phyloP scores from a whole-genome alignment of 73 alveolate genomes.

The Uronychia setigera region DNA sequence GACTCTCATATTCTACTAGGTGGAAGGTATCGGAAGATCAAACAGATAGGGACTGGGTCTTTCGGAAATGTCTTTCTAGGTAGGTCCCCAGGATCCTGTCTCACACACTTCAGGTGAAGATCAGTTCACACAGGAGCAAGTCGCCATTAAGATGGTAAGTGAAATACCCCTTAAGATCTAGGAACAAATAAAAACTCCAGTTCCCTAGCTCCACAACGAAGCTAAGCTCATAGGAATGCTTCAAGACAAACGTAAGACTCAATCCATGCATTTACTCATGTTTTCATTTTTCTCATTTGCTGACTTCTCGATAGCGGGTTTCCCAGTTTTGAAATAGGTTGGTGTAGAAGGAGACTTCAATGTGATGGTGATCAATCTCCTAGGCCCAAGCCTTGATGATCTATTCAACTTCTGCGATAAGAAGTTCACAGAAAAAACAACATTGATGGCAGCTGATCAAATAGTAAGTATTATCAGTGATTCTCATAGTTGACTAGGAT shows the following conservation, averaged over 20 bases:
- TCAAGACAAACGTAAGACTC: constrained; percentile 22
- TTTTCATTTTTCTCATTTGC: no score
- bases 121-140: constrained; percentile 37
- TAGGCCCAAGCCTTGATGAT: constrained; percentile 97
- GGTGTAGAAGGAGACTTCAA: constrained; percentile 96
- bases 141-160: constrained; percentile 42
- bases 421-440: constrained; percentile 85
- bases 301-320: constrained; percentile 57
- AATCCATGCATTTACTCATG: neutral
- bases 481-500: constrained; percentile 72
- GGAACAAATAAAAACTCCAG: constrained; percentile 40
- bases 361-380: constrained; percentile 94
- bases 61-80: constrained; percentile 56
- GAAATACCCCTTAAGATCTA: neutral
- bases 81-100: constrained; percentile 4
- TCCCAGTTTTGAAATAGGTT: constrained; percentile 93
- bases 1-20: constrained; percentile 5
- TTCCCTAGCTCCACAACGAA: constrained; percentile 76
- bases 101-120: constrained; percentile 46
- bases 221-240: constrained; percentile 59
- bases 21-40: neutral
- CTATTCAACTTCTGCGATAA: constrained; percentile 88
- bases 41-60: constrained; percentile 66
- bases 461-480: constrained; percentile 43
- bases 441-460: constrained; percentile 83